phyloP scores from a whole-genome alignment of 176 grass and related monocot genomes.

The Oryza rufipogon region DNA sequence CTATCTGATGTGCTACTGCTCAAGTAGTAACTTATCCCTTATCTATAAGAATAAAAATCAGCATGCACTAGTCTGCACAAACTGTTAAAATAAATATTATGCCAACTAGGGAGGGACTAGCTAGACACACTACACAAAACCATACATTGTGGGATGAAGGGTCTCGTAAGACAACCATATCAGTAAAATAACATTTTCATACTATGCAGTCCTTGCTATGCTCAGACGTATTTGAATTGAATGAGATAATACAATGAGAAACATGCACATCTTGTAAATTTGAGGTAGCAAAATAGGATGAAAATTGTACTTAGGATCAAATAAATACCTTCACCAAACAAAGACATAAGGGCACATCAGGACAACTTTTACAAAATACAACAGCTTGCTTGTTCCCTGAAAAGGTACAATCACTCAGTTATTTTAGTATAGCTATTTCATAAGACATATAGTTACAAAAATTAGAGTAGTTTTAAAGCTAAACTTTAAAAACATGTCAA shows the following conservation, averaged over 20 bases:
- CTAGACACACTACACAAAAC: background rate
- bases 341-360: slow-evolving; percentile 3
- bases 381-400: slow-evolving; percentile 66
- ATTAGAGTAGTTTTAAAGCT: background rate
- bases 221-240: background rate
- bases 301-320: slow-evolving; percentile 17
- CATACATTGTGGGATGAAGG: slow-evolving; percentile 3
- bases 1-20: slow-evolving; percentile 16
- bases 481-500: slow-evolving; percentile 12
- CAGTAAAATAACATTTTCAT: background rate
- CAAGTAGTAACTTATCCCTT: background rate
- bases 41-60: background rate
- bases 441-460: background rate
- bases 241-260: background rate
- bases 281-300: slow-evolving; percentile 1
- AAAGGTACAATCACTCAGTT: slow-evolving; percentile 30
- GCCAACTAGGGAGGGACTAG: background rate
- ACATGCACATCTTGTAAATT: slow-evolving; percentile 14
- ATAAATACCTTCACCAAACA: slow-evolving; percentile 45
- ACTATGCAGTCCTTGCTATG: slow-evolving; percentile 5
- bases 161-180: background rate
- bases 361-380: slow-evolving; percentile 63
- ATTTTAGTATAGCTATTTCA: background rate
- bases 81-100: slow-evolving; percentile 10
- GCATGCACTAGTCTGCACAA: background rate